phyloP scores from a whole-genome alignment of 148 eudicot species.

The Gaultheria prostrata region DNA sequence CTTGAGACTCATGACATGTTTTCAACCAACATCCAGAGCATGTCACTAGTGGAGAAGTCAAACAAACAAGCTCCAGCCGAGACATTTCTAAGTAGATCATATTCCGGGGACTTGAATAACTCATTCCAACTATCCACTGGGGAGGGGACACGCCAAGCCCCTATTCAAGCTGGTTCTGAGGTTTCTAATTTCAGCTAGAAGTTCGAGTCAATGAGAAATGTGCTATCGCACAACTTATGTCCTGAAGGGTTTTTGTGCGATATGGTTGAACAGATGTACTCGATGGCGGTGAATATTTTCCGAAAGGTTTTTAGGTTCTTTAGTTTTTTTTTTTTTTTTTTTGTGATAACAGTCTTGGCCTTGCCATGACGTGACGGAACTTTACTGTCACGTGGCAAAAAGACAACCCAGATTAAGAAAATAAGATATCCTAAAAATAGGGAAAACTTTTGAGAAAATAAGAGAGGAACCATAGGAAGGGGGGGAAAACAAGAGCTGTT shows the following conservation, averaged over 20 bases:
- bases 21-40: constrained; percentile 34
- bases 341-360: constrained; percentile 5
- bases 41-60: constrained; percentile 44
- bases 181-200: constrained; percentile 10
- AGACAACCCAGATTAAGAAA: constrained; percentile 10
- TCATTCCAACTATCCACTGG: constrained; percentile 23
- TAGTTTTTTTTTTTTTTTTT: no score
- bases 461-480: constrained; percentile 4
- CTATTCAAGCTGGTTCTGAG: constrained; percentile 18
- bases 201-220: constrained; percentile 15
- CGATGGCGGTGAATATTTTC: not conserved
- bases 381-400: not conserved
- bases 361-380: constrained; percentile 8
- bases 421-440: not conserved
- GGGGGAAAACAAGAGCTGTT: not conserved
- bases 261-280: not conserved
- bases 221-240: not conserved
- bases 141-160: constrained; percentile 14
- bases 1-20: constrained; percentile 24
- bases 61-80: constrained; percentile 24
- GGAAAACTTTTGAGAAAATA: constrained; percentile 6
- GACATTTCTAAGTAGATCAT: constrained; percentile 24
- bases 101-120: constrained; percentile 35
- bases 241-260: not conserved
- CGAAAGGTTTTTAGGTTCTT: not conserved